Evolutionary conservation across 1,284 basidiomycete genomes (phyloP), one percentile per base, ranked within the genome.

Genomic region (Tilletia setariae): DNA sequence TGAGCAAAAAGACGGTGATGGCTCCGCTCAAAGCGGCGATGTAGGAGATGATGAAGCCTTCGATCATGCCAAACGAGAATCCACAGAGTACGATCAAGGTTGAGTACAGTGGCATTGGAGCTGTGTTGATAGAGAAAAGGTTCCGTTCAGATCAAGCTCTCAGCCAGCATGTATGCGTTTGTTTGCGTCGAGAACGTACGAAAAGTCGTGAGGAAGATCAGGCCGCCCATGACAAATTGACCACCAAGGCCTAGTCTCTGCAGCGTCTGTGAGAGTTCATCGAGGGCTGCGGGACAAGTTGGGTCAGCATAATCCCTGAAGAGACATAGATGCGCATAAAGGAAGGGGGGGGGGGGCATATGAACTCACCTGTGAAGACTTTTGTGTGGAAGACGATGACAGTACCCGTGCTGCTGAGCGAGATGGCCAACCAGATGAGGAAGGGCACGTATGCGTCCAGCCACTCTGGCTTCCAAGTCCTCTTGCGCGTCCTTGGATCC

Each of bases 21-120:
- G 91, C 92, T 71, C 91, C 91, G 1, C 87, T 84, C 43, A 93
- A 87, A 6, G 92, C 91, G n/a, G 92, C 89, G 74, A 87, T 86
- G 84, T 93, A 93, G 66, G 91, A 92, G 81, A 93, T 88, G 76
- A 90, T 83, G 69, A 90, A 90, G 74, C 92, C 91, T 62, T 86
- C 87, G 88, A 88, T 89, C 35, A 90, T 85, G 67, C 92, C 91
- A 79, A 89, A 93, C 16, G 91, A 91, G 84, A 93, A 93, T 46
- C 91, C 91, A 68, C 91, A 91, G 72, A 93, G 86, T 77, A 91
- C 87, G 82, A 93, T 91, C 84, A 93, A 86, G 9, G 91, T 93
- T 74, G 91, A 92, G 84, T 93, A 93, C 73, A 93, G 85, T 53
- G 91, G 92, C 64, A 93, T 77, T 49, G 92, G 92, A 67, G 91